These are phyloP conservation scores for Lactifluus echinatus DNA, from an alignment of 768 basidiomycete genomes.

Conservation along the genomic window DNA sequence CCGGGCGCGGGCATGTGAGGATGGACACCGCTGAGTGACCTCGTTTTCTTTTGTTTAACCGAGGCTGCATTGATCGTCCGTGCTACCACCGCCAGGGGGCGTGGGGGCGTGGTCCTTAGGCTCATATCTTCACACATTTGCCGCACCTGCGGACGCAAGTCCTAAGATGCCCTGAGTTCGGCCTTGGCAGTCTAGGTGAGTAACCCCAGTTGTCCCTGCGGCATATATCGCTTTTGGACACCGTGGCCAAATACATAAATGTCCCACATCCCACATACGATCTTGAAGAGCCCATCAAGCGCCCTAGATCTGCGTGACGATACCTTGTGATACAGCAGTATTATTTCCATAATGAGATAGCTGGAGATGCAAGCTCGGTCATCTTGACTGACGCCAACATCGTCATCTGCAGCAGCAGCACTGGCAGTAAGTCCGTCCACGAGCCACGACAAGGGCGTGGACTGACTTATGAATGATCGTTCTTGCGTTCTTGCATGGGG, in stretches of 20 bases:
- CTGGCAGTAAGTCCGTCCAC: too few species aligned
- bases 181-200: slow-evolving; percentile 4
- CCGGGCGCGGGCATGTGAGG: slow-evolving; percentile 1
- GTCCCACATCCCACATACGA: neutral
- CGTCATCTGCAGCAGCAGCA: too few species aligned
- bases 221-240: neutral
- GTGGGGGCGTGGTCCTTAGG: slow-evolving; percentile 17
- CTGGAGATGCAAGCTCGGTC: too few species aligned
- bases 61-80: slow-evolving; percentile 17
- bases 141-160: neutral
- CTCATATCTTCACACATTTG: neutral
- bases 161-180: neutral
- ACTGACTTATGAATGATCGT: too few species aligned
- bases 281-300: too few species aligned
- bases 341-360: too few species aligned
- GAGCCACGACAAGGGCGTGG: too few species aligned
- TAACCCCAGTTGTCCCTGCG: neutral
- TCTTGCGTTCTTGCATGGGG: too few species aligned
- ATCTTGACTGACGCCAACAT: too few species aligned
- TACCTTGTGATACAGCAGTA: too few species aligned
- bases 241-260: slow-evolving; percentile 1
- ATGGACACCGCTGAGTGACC: slow-evolving; percentile 15
- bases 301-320: too few species aligned
- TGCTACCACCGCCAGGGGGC: slow-evolving; percentile 13
- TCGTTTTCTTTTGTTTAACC: slow-evolving; percentile 8